These are phyloP conservation scores for Metarhizium rileyi DNA, from an alignment of 2,329 filamentous ascomycete genomes.

Conservation along the genomic window DNA sequence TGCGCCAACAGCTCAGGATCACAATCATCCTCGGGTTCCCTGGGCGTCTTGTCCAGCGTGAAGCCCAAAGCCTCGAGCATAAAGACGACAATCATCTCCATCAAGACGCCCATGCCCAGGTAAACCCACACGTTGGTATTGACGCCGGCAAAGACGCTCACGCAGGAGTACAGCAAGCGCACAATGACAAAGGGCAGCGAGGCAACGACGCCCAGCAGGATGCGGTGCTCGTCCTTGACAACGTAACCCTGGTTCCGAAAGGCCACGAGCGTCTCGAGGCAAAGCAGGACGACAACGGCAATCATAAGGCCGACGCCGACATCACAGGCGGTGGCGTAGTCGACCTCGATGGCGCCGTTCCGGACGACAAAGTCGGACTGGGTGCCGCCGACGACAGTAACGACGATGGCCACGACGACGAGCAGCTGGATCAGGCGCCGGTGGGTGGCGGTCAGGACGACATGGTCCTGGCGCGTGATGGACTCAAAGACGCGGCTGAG, in stretches of 20 bases:
- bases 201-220: slow-evolving; percentile 33
- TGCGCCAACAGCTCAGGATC: not conserved
- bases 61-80: slow-evolving; percentile 22
- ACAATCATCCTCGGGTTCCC: slow-evolving; percentile 7
- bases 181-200: slow-evolving; percentile 25
- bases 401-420: slow-evolving; percentile 29
- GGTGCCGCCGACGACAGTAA: slow-evolving; percentile 23
- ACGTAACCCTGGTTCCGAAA: slow-evolving; percentile 28
- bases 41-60: slow-evolving; percentile 15
- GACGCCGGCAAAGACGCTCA: slow-evolving; percentile 19
- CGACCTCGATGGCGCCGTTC: slow-evolving; percentile 14
- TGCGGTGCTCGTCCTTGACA: slow-evolving; percentile 42
- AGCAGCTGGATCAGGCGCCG: slow-evolving; percentile 30
- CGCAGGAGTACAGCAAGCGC: slow-evolving; percentile 20
- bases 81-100: slow-evolving; percentile 23
- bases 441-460: slow-evolving; percentile 18
- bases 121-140: slow-evolving; percentile 20
- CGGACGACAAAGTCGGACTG: slow-evolving; percentile 14
- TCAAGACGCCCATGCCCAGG: slow-evolving; percentile 21
- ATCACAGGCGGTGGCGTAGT: slow-evolving; percentile 18
- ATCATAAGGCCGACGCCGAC: slow-evolving; percentile 21
- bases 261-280: slow-evolving; percentile 30
- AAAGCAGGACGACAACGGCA: slow-evolving; percentile 28
- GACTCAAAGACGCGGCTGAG: slow-evolving; percentile 34
- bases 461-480: slow-evolving; percentile 27